Evolutionary conservation across 78 protist species (phyloP).

Genomic region (Thecamonas trahens): DNA sequence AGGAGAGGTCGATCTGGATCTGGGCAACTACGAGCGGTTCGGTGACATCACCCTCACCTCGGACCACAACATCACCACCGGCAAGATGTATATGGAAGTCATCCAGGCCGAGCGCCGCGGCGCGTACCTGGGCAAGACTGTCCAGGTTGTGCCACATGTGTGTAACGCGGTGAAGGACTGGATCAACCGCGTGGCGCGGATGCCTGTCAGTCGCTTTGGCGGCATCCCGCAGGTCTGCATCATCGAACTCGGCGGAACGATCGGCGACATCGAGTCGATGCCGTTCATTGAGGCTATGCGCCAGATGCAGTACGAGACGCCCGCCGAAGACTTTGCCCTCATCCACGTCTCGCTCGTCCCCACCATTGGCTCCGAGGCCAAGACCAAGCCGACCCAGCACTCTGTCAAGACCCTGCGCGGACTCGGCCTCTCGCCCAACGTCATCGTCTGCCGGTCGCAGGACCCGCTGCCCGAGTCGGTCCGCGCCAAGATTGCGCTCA

Average conservation of each 20-base stretch:
- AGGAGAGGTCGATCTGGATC: conserved; percentile 94
- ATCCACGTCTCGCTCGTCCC: conserved; percentile 35
- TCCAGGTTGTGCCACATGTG: conserved; percentile 96
- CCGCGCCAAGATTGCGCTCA: conserved; percentile 66
- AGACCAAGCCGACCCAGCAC: conserved; percentile 98
- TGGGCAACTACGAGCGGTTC: conserved; percentile 97
- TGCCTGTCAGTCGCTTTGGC: conserved; percentile 67
- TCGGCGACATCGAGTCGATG: conserved; percentile 95
- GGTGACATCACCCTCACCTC: conserved; percentile 52
- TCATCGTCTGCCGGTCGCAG: conserved; percentile 77
- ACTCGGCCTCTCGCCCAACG: conserved; percentile 86
- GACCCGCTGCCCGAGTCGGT: conserved; percentile 43
- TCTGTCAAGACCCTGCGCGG: conserved; percentile 74
- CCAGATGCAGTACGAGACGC: conserved; percentile 83
- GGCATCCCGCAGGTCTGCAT: conserved; percentile 83
- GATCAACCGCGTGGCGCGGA: conserved; percentile 85
- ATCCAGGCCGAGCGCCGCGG: conserved; percentile 84
- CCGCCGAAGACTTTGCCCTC: conserved; percentile 60
- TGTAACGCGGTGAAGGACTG: conserved; percentile 81
- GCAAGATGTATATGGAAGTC: conserved; percentile 86
- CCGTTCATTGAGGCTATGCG: conserved; percentile 96
- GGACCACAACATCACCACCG: conserved; percentile 96
- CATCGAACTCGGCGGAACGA: conserved; percentile 80
- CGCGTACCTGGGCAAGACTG: conserved; percentile 95
- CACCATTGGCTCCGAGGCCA: conserved; percentile 74